Evolutionary conservation across 2,329 filamentous ascomycete genomes (phyloP).

Genomic region (Colletotrichum sp.): DNA sequence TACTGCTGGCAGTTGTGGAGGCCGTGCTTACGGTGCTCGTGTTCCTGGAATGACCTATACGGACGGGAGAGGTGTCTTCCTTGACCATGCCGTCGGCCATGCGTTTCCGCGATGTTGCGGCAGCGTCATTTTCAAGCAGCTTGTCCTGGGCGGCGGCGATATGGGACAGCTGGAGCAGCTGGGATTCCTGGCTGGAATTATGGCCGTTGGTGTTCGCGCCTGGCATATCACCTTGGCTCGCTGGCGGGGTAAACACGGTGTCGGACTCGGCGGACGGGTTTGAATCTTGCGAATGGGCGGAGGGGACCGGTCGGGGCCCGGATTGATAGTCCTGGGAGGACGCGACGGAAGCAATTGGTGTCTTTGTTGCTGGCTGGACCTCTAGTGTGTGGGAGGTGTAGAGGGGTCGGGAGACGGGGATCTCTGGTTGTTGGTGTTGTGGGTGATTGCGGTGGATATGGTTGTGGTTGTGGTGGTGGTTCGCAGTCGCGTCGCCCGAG

Average conservation of each 20-base stretch:
- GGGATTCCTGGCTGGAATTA: slow-evolving; percentile 57
- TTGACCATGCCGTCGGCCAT: slow-evolving; percentile 80
- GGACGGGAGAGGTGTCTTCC: slow-evolving; percentile 52
- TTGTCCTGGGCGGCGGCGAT: slow-evolving; percentile 59
- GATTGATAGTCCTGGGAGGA: slow-evolving; percentile 5
- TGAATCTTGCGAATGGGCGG: slow-evolving; percentile 32
- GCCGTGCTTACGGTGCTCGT: slow-evolving; percentile 69
- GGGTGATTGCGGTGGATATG: background rate
- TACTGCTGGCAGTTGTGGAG: slow-evolving; percentile 69
- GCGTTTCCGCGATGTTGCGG: slow-evolving; percentile 65
- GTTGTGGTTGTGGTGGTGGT: background rate
- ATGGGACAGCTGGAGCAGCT: slow-evolving; percentile 63
- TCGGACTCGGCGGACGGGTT: slow-evolving; percentile 29
- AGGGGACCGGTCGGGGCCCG: slow-evolving; percentile 20
- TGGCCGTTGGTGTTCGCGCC: slow-evolving; percentile 36
- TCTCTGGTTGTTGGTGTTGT: background rate
- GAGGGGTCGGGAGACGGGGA: background rate
- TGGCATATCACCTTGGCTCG: slow-evolving; percentile 25
- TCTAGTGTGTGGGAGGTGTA: slow-evolving; percentile 8
- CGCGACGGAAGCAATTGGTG: slow-evolving; percentile 27
- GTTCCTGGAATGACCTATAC: slow-evolving; percentile 70
- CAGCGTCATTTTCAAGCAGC: slow-evolving; percentile 41
- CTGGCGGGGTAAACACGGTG: slow-evolving; percentile 31
- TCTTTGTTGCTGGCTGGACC: slow-evolving; percentile 22
- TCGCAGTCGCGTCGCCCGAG: slow-evolving; percentile 19